These are phyloP conservation scores for Tolypocladium inflatum DNA, from an alignment of 2,329 filamentous ascomycete genomes.

Conservation along the genomic window DNA sequence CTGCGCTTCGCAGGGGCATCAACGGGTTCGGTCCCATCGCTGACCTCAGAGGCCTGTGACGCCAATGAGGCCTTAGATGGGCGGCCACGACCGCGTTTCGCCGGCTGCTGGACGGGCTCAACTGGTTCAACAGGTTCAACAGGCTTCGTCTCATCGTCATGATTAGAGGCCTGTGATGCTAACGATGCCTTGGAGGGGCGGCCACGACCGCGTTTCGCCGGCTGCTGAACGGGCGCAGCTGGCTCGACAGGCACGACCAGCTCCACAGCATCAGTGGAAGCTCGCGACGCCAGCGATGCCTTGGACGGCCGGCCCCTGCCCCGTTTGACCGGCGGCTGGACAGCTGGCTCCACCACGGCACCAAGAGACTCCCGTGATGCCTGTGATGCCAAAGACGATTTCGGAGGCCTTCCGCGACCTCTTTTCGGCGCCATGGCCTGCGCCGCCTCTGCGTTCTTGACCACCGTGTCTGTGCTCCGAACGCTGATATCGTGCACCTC, in stretches of 20 bases:
- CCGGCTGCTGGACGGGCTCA: conserved; percentile 5
- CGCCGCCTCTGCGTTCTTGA: conserved; percentile 21
- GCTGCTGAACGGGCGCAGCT: conserved; percentile 1
- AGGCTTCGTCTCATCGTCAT: conserved; percentile 10
- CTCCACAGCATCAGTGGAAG: conserved; percentile 14
- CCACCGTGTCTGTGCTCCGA: conserved; percentile 31
- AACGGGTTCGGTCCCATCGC: conserved; percentile 10
- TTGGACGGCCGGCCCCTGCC: conserved; percentile 13
- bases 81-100: conserved; percentile 19
- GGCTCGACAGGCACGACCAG: conserved; percentile 7
- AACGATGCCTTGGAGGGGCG: conserved; percentile 21
- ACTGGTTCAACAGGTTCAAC: conserved; percentile 1
- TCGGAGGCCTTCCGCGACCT: conserved; percentile 12
- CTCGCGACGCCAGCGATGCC: conserved; percentile 16
- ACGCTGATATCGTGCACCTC: conserved; percentile 26
- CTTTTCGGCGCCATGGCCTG: conserved; percentile 12
- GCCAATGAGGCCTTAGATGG: conserved; percentile 21
- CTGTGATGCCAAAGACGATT: conserved; percentile 1
- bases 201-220: conserved; percentile 19
- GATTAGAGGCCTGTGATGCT: conserved; percentile 12
- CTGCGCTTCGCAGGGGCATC: conserved; percentile 17
- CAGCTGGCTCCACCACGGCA: neutral
- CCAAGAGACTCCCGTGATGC: conserved; percentile 1
- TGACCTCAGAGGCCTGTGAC: conserved; percentile 12
- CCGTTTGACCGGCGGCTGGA: conserved; percentile 7